Base-by-base conservation (phyloP, 106 monocot species). In the Ottelia alismoides region DNA sequence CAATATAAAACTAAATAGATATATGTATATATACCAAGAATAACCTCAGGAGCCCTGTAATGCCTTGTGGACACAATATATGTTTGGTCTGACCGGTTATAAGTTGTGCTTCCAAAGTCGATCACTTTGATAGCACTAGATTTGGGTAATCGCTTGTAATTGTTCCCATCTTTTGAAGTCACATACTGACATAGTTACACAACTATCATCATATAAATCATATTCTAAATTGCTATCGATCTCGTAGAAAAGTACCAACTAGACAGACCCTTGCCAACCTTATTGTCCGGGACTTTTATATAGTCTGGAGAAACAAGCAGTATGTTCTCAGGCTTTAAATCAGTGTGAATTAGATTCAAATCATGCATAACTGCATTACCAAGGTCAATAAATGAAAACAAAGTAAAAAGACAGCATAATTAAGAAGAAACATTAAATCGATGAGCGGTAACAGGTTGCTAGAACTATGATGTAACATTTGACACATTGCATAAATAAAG, bases 341-440 rank as follows among this genome's bases (percentile, higher is more conserved):
- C 87, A 54, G 81, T 87, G 16, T 43, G 40, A 16, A 43, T 43
- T 6, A 43, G 40, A 16, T 43, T 6, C 40, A 43, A 43, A 58
- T 78, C 77, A 87, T 87, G 87, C 81, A 87, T 87, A 81, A 81
- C 87, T 87, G n/a, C n/a, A n/a, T n/a, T n/a, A n/a, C n/a, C n/a
- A n/a, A n/a, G n/a, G n/a, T n/a, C n/a, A n/a, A n/a, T n/a, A n/a
- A 71, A 77, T 81, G 60, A 51, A 54, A 47, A 22, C 17, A 19
- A 58, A 62, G 35, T 28, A n/a, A n/a, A n/a, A n/a, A n/a, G n/a
- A n/a, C n/a, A n/a, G n/a, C n/a, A n/a, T n/a, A n/a, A n/a, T n/a
- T n/a, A n/a, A n/a, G n/a, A n/a, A n/a, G n/a, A n/a, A n/a, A n/a
- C n/a, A n/a, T n/a, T n/a, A n/a, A n/a, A n/a, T n/a, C n/a, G n/a